Evolutionary conservation across 345 rosid genomes (phyloP).

Genomic region (Nephelium lappaceum): DNA sequence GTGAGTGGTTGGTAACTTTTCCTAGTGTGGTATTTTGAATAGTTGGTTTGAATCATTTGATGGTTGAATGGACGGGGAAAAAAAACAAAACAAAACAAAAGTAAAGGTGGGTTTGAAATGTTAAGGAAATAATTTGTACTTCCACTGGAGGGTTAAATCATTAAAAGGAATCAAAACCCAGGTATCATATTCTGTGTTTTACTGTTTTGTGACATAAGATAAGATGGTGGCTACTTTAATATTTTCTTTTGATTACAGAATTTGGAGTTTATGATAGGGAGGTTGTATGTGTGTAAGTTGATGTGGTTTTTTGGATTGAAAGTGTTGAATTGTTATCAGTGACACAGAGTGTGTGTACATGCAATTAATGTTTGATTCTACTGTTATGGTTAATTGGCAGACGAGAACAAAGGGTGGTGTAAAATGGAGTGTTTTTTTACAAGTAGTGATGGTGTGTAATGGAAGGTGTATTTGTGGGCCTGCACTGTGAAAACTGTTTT

Average conservation of each 20-base stretch:
- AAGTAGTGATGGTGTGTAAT: slow-evolving; percentile 16
- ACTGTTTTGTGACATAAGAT: not conserved
- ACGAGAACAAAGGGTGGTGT: slow-evolving; percentile 36
- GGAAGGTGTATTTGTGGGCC: slow-evolving; percentile 45
- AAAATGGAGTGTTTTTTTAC: slow-evolving; percentile 19
- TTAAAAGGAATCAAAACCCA: slow-evolving; percentile 16
- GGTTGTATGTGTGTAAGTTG: not conserved
- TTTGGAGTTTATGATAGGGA: not conserved
- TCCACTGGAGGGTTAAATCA: not conserved
- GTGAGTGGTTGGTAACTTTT: slow-evolving; percentile 33
- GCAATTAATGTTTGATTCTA: slow-evolving; percentile 20
- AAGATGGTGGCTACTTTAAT: not conserved
- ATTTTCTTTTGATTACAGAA: not conserved
- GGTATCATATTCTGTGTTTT: slow-evolving; percentile 18
- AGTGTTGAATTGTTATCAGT: not conserved
- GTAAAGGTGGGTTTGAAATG: slow-evolving; percentile 14
- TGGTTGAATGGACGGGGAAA: not conserved
- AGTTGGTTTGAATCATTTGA: slow-evolving; percentile 10
- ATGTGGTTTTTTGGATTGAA: not conserved
- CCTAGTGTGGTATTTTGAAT: slow-evolving; percentile 23
- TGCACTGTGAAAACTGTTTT: slow-evolving; percentile 61
- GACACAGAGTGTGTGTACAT: not conserved
- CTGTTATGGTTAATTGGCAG: slow-evolving; percentile 21
- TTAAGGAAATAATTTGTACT: slow-evolving; percentile 14
- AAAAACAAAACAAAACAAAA: not conserved